These are phyloP conservation scores for Trametes sanguinea DNA, from an alignment of 768 basidiomycete species.

Conservation along the genomic window DNA sequence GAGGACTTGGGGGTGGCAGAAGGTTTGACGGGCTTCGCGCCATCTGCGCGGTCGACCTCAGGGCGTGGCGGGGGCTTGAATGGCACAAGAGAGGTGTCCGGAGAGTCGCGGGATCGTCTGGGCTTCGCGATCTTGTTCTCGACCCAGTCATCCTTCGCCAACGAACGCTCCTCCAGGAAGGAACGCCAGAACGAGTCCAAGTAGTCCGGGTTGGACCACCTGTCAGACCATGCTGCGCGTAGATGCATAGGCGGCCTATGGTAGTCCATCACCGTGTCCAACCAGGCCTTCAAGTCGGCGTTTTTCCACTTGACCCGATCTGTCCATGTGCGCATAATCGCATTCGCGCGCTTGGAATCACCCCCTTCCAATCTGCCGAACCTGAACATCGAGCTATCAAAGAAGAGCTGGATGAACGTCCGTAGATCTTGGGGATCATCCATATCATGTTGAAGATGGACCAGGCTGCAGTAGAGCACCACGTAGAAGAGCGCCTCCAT, in stretches of 20 bases:
- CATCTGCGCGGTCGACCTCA: too few relatives aligned
- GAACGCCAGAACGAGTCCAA: neutral
- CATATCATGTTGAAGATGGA: neutral
- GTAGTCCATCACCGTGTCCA: slow-evolving; percentile 1
- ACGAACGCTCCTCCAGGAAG: neutral
- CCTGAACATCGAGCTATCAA: neutral
- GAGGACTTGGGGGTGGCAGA: too few relatives aligned
- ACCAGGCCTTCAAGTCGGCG: neutral
- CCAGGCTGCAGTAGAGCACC: slow-evolving; percentile 11
- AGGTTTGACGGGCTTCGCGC: too few relatives aligned
- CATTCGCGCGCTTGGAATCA: neutral
- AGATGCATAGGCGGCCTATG: neutral
- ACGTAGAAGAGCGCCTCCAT: slow-evolving; percentile 18
- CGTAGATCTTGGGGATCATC: neutral
- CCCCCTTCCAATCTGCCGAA: neutral
- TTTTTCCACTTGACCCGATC: neutral
- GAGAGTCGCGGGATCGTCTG: too few relatives aligned
- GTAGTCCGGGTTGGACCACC: neutral
- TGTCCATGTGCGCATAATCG: neutral
- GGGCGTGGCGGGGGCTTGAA: too few relatives aligned
- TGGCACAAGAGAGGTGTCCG: too few relatives aligned
- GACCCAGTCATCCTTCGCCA: neutral
- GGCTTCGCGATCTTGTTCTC: neutral
- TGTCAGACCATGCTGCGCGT: neutral
- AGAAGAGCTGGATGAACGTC: neutral